Evolutionary conservation across 169 alveolate species (phyloP).

Genomic region (Eimeria maxima): DNA sequence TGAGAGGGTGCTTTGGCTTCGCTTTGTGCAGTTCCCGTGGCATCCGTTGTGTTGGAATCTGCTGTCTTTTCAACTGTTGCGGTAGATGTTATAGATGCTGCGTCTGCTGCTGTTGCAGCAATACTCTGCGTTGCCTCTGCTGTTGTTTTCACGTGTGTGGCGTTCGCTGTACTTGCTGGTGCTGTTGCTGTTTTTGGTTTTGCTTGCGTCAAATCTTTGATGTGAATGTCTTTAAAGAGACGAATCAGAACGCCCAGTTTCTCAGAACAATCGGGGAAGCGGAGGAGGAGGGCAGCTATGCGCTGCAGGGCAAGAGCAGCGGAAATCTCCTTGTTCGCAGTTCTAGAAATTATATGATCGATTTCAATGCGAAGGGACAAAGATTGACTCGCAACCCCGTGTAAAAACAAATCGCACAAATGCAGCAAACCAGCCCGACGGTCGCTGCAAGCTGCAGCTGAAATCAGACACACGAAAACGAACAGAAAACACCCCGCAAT

Average conservation of each 20-base stretch:
- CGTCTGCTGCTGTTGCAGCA: background rate
- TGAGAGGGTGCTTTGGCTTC: too few relatives aligned
- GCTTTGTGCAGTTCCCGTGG: too few relatives aligned
- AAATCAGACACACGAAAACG: background rate
- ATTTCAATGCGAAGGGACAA: slow-evolving; percentile 56
- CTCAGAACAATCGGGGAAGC: slow-evolving; percentile 61
- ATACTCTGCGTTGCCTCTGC: background rate
- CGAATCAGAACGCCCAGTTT: slow-evolving; percentile 73
- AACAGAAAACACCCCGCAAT: background rate
- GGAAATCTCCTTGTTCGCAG: background rate
- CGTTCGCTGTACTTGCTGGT: background rate
- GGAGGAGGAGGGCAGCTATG: slow-evolving; percentile 33
- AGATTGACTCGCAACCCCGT: slow-evolving; percentile 56
- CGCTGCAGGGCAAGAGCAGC: slow-evolving; percentile 56
- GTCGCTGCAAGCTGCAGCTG: slow-evolving; percentile 66
- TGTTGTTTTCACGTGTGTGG: background rate
- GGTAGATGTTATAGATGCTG: background rate
- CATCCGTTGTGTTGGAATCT: too few relatives aligned
- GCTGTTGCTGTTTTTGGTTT: too few relatives aligned
- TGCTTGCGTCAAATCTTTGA: background rate
- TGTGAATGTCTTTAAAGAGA: slow-evolving; percentile 5
- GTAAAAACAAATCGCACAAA: slow-evolving; percentile 71
- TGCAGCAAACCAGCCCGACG: background rate
- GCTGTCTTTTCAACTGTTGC: too few relatives aligned
- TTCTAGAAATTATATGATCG: slow-evolving; percentile 55